Base-by-base conservation (phyloP, 257 asterid genomes). In the Solanum chilense region DNA sequence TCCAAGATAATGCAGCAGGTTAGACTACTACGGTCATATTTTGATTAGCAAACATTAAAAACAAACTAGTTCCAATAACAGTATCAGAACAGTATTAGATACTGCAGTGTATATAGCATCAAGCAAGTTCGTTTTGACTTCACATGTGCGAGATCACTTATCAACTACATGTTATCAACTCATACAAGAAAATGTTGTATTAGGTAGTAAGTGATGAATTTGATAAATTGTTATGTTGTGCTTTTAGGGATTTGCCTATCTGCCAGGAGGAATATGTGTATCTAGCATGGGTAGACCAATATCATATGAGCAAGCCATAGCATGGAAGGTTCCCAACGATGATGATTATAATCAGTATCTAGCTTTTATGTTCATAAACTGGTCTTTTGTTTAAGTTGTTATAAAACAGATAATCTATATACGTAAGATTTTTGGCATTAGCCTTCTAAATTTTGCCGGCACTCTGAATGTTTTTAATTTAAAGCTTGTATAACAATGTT, bases 1-100 rank as follows among this genome's bases (percentile, higher is more conserved):
- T n/a, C n/a, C n/a, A n/a, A n/a, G n/a, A n/a, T n/a, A n/a, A 95
- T 97, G 99, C 98, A 97, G 85, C 98, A 94, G 98, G 99, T 95
- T 18, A 60, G 81, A 83, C 84, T 73, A 39, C 86, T n/a, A 12
- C 62, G n/a, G 37, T 66, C 31, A 15, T 41, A 33, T 83, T 42
- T 60, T 84, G 60, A 14, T 41, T 78, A 15, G 18, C 66, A 78
- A 77, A 76, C n/a, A 11, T 76, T 8, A 3, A n/a, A 42, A 41
- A 2, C 37, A 76, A 77, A 47, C 41, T 3, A 78, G 84, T 47
- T 47, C 0, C 84, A 9, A 25, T 12, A 15, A 29, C 29, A 78
- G n/a, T 10, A 23, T n/a, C 37, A 42, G 56, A 6, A 27, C 60
- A 15, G n/a, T 12, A 41, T 39, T 21, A n/a, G 37, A 76, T 76